Base-by-base conservation (phyloP, 192 early-diverging fungal species). In the Obelidium mucronatum region DNA sequence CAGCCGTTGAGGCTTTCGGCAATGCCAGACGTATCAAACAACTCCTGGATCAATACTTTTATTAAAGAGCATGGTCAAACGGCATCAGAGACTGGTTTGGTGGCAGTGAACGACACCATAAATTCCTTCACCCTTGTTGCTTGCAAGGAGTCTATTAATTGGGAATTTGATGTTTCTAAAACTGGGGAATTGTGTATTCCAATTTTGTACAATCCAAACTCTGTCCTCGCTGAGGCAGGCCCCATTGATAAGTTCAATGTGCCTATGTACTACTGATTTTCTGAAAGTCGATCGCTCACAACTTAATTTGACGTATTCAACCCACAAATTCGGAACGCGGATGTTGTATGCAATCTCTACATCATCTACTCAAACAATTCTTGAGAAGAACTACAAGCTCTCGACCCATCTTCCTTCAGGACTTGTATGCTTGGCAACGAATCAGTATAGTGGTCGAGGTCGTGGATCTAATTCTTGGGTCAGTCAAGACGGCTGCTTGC, bases 401-500 rank as follows among this genome's bases (percentile, higher is more conserved):
- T 81, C 90, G 19, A 76, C 87, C 63, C 72, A 77, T 11, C 60
- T 96, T 26, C 96, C 94, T 8, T 81, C 83, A 22, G 97, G 97
- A 3, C 85, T 95, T 19, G 92, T 94, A 22, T 93, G 87, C 61
- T 84, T 94, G 39, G 94, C 92, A 0, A 88, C 94, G 2, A 82
- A 92, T 58, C 97, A 99, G 82, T 78, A 91, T 5, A 83, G 91
- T n/a, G 96, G 95, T 13, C 52, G 69, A 8, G 79, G 86, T 28
- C 92, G 97, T 36, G 97, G 97, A 3, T 83, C 89, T 26, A 99
- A 99, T 77, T 88, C 93, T 2, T 99, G 97, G 97, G 91, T 99
- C 11, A 97, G 96, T 36, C 96, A 94, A 34, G 80, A 85, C 11
- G 97, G 96, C 22, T 95, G 95, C 66, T 79, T 98, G 39, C 92